These are phyloP conservation scores for Ballota nigra DNA, from an alignment of 257 asterid genomes.

Conservation along the genomic window DNA sequence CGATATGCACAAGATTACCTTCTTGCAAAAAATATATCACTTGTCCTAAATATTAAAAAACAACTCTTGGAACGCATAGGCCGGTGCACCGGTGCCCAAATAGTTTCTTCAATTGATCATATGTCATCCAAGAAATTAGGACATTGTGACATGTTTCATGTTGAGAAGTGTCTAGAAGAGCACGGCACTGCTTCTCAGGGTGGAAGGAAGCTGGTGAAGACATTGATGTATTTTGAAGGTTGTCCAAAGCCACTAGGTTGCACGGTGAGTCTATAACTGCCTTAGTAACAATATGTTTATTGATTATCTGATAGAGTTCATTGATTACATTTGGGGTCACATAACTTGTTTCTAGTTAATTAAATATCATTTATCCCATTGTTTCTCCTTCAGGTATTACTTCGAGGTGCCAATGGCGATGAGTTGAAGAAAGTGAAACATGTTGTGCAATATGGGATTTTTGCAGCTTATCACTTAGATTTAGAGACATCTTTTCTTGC, in stretches of 20 bases:
- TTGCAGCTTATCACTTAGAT: constrained; percentile 87
- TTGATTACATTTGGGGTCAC: not conserved
- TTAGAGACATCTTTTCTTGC: constrained; percentile 93
- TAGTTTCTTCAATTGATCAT: constrained; percentile 86
- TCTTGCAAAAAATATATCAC: constrained; percentile 81
- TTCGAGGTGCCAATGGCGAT: constrained; percentile 79
- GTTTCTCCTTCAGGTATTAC: constrained; percentile 56
- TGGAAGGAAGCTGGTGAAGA: constrained; percentile 77
- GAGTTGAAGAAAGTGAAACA: constrained; percentile 91
- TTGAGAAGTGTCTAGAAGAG: constrained; percentile 73
- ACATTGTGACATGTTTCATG: constrained; percentile 79
- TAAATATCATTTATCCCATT: constrained; percentile 15
- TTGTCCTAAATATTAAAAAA: constrained; percentile 78
- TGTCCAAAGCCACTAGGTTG: constrained; percentile 97
- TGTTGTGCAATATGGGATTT: constrained; percentile 82
- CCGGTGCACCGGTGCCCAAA: constrained; percentile 86
- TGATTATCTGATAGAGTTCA: not conserved
- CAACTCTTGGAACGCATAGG: constrained; percentile 90
- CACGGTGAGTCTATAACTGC: constrained; percentile 47
- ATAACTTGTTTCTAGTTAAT: constrained; percentile 15
- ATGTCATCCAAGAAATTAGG: constrained; percentile 81
- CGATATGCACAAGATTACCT: constrained; percentile 94
- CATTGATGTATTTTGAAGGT: constrained; percentile 94
- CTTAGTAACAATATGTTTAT: constrained; percentile 5
- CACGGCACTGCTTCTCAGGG: constrained; percentile 67